Evolutionary conservation across 2,329 filamentous ascomycete species (phyloP).

Genomic region (Calonectria ilicicola): DNA sequence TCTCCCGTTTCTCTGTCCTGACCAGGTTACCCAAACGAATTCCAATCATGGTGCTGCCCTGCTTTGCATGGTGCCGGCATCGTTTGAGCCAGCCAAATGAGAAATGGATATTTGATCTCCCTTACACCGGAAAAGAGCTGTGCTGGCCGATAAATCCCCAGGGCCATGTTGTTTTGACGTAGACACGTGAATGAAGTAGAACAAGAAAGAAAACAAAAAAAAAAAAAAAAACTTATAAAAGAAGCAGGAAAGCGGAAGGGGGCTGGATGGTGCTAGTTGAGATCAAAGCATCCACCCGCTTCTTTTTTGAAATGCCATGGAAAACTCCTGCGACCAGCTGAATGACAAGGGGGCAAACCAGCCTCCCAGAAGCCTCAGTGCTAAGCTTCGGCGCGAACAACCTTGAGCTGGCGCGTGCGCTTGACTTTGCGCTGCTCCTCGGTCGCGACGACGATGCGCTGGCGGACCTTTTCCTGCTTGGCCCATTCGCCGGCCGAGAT

Average conservation of each 20-base stretch:
- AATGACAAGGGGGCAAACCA: not conserved
- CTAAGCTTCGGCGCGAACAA: conserved; percentile 52
- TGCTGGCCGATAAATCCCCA: conserved; percentile 14
- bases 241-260: not conserved
- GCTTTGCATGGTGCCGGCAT: not conserved
- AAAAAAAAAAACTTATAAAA: not conserved
- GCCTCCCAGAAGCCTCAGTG: not conserved
- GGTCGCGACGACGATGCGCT: conserved; percentile 60
- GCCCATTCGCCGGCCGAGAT: conserved; percentile 62
- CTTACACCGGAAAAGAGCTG: conserved; percentile 9
- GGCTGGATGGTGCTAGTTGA: not conserved
- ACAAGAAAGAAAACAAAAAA: not conserved
- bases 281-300: no score
- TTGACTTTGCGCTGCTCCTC: conserved; percentile 60
- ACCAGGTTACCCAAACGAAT: conserved; percentile 13
- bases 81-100: conserved; percentile 5
- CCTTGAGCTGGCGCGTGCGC: conserved; percentile 54
- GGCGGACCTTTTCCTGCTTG: conserved; percentile 63
- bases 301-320: not conserved
- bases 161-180: conserved; percentile 7
- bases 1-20: not conserved
- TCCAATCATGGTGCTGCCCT: conserved; percentile 4
- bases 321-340: not conserved
- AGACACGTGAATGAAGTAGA: not conserved
- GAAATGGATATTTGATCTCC: not conserved